Percentiles rank a stretch among this genome's conserved stretches.
Evolutionary conservation across 108 stramenopile species (phyloP).

Genomic region (Cyclotella choctawhatcheeana): DNA sequence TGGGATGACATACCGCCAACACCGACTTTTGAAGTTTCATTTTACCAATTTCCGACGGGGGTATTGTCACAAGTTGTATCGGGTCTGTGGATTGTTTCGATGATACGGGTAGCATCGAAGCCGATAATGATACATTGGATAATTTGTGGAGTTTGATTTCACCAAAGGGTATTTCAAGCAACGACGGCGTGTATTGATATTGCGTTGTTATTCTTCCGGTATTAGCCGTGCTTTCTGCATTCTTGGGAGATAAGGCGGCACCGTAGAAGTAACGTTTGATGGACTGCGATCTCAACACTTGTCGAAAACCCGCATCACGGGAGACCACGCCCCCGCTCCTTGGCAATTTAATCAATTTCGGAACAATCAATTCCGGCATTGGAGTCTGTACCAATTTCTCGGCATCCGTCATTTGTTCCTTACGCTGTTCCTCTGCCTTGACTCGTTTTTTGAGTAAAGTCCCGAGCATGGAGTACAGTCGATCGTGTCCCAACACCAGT

Average conservation of each 20-base stretch:
- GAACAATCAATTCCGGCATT: slow-evolving; percentile 15
- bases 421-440: slow-evolving; percentile 21
- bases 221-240: slow-evolving; percentile 1
- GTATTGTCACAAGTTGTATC: slow-evolving; percentile 61
- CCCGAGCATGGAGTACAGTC: slow-evolving; percentile 83
- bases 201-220: slow-evolving; percentile 15
- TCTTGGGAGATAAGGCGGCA: slow-evolving; percentile 37
- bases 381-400: background rate
- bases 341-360: slow-evolving; percentile 87
- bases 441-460: slow-evolving; percentile 63
- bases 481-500: slow-evolving; percentile 87
- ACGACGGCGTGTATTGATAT: slow-evolving; percentile 78
- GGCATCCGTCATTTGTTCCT: background rate
- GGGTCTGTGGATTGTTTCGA: slow-evolving; percentile 84
- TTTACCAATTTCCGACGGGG: slow-evolving; percentile 48
- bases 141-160: slow-evolving; percentile 70
- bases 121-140: slow-evolving; percentile 71
- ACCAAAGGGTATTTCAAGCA: slow-evolving; percentile 64
- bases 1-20: slow-evolving; percentile 86
- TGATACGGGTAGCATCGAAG: slow-evolving; percentile 80
- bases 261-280: slow-evolving; percentile 90
- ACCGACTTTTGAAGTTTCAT: slow-evolving; percentile 63
- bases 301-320: slow-evolving; percentile 67
- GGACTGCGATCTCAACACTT: slow-evolving; percentile 59
- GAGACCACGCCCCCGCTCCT: slow-evolving; percentile 83